Conservation (phyloP, 352 stramenopile species). For the Phytophthora fragariae region DNA sequence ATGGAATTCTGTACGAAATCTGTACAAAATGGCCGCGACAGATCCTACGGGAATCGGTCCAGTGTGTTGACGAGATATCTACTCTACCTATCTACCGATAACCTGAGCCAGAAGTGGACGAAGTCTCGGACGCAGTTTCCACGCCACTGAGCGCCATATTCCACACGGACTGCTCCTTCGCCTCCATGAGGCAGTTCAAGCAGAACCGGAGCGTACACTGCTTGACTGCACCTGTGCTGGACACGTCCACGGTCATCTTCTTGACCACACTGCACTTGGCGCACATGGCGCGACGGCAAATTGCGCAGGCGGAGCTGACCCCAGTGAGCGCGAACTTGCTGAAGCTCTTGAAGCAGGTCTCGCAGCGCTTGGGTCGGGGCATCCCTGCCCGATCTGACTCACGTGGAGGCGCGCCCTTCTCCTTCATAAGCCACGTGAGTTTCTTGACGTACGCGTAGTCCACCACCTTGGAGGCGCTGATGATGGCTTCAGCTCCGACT, state of each 20-base stretch:
- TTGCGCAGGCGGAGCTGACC: slow-evolving; percentile 43
- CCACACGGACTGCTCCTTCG: slow-evolving; percentile 33
- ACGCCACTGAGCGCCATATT: slow-evolving; percentile 34
- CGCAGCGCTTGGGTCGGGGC: slow-evolving; percentile 34
- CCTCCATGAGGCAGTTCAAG: slow-evolving; percentile 30
- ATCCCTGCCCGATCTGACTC: slow-evolving; percentile 11
- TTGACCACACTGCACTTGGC: slow-evolving; percentile 60
- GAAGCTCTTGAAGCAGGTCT: slow-evolving; percentile 27
- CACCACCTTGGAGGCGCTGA: slow-evolving; percentile 38
- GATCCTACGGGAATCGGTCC: too few species aligned
- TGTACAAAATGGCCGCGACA: too few species aligned
- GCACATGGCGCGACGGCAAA: slow-evolving; percentile 55
- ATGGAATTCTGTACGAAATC: too few species aligned
- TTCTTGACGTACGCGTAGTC: slow-evolving; percentile 60
- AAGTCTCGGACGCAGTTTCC: slow-evolving; percentile 32
- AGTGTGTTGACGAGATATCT: too few species aligned
- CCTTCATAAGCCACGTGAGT: slow-evolving; percentile 49
- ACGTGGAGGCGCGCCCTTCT: slow-evolving; percentile 13
- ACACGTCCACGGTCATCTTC: slow-evolving; percentile 59
- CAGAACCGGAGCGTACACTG: slow-evolving; percentile 43
- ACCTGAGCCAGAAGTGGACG: slow-evolving; percentile 22
- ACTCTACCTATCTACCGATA: slow-evolving; percentile 12
- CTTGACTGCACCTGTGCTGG: slow-evolving; percentile 30
- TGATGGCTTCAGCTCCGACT: slow-evolving; percentile 34
- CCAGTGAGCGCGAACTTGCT: slow-evolving; percentile 26